phyloP scores from a whole-genome alignment of 2,329 filamentous ascomycete genomes.

The Aspergillus jensenii region DNA sequence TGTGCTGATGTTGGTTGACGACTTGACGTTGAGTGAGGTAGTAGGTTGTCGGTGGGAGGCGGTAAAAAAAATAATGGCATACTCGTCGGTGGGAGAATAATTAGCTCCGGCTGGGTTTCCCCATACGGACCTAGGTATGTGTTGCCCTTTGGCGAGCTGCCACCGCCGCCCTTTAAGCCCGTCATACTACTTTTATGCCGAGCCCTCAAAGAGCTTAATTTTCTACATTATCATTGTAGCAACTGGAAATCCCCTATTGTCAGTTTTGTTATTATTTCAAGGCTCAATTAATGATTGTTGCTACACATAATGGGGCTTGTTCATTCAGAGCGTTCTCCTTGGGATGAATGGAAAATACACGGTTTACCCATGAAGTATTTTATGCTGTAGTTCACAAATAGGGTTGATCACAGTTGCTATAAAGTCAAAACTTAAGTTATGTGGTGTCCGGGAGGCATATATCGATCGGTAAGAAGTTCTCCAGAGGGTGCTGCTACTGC shows the following conservation, averaged over 20 bases:
- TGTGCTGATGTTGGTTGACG: not conserved
- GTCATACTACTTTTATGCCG: not conserved
- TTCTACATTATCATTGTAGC: not conserved
- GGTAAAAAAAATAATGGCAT: conserved; percentile 9
- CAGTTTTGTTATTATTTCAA: not conserved
- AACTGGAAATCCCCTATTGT: not conserved
- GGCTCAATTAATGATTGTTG: not conserved
- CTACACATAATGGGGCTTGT: not conserved
- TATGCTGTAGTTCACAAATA: not conserved
- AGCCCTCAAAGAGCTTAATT: not conserved
- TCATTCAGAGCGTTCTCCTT: not conserved
- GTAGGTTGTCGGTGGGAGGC: not conserved
- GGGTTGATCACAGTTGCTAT: not conserved
- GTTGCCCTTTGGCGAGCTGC: conserved; percentile 1
- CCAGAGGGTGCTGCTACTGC: not conserved
- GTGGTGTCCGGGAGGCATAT: not conserved
- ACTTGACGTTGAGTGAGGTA: not conserved
- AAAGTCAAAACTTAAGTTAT: not conserved
- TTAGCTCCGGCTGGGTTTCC: too few relatives aligned
- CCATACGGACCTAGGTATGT: not conserved
- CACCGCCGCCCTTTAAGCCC: not conserved
- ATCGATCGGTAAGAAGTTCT: not conserved
- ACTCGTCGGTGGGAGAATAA: not conserved
- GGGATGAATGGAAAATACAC: not conserved
- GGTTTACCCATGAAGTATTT: not conserved